Conservation (phyloP, 164 flowering plant species). For the Tetrastigma voinierianum region DNA sequence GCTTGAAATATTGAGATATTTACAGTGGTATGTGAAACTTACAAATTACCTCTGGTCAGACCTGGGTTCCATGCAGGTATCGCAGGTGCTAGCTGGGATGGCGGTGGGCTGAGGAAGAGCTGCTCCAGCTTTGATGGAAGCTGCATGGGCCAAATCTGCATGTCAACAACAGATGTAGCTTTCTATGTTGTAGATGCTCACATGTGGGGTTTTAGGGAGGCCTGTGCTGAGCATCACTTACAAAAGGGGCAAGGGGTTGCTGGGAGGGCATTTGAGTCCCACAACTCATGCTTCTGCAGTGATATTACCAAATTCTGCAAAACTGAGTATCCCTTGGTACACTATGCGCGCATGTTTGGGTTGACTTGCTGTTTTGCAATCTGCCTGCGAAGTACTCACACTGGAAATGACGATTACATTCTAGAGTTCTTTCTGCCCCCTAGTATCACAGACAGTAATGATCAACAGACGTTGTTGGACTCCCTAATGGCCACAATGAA, state of each 20-base stretch:
- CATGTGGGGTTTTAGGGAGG: slow-evolving; percentile 94
- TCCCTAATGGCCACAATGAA: slow-evolving; percentile 67
- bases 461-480: slow-evolving; percentile 57
- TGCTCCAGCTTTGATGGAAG: slow-evolving; percentile 94
- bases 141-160: slow-evolving; percentile 90
- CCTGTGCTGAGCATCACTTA: slow-evolving; percentile 95
- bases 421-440: slow-evolving; percentile 91
- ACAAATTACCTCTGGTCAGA: slow-evolving; percentile 87
- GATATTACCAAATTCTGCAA: slow-evolving; percentile 78
- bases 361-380: slow-evolving; percentile 74
- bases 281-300: slow-evolving; percentile 57
- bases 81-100: slow-evolving; percentile 81
- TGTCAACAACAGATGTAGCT: slow-evolving; percentile 93
- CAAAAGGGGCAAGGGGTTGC: slow-evolving; percentile 92
- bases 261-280: slow-evolving; percentile 80
- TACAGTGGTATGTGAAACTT: slow-evolving; percentile 81
- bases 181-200: slow-evolving; percentile 87
- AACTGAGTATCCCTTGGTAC: slow-evolving; percentile 88
- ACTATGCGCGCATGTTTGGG: slow-evolving; percentile 91
- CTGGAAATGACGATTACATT: slow-evolving; percentile 85
- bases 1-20: slow-evolving; percentile 87
- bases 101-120: slow-evolving; percentile 81
- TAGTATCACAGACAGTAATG: slow-evolving; percentile 35
- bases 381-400: slow-evolving; percentile 67
- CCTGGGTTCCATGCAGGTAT: slow-evolving; percentile 97